Conservation (phyloP, 164 flowering plant genomes). For the Liquidambar formosana region DNA sequence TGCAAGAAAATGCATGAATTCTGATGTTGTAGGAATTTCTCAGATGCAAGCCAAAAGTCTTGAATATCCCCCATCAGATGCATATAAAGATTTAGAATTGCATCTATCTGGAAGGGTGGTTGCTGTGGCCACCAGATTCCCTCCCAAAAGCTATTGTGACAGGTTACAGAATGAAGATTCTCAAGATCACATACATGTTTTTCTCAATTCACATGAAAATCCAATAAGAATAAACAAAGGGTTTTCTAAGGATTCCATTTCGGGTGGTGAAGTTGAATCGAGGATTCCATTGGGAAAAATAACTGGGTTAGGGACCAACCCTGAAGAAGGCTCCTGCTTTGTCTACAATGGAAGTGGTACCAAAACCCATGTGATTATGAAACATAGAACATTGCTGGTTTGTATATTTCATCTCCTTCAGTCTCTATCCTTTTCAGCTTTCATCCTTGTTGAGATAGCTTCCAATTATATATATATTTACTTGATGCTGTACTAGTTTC, state of each 20-base stretch:
- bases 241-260: conserved; percentile 12
- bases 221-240: conserved; percentile 8
- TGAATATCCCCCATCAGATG: conserved; percentile 43
- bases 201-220: conserved; percentile 49
- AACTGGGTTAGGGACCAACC: conserved; percentile 66
- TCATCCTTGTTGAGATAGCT: neutral
- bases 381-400: conserved; percentile 87
- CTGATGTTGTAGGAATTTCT: conserved; percentile 16
- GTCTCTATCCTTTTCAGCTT: neutral
- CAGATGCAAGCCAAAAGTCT: conserved; percentile 15
- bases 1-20: conserved; percentile 14
- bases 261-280: conserved; percentile 29
- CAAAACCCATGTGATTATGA: conserved; percentile 83
- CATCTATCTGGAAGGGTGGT: conserved; percentile 73
- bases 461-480: neutral
- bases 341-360: conserved; percentile 60
- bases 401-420: conserved; percentile 29
- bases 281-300: conserved; percentile 63
- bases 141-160: conserved; percentile 45
- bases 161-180: conserved; percentile 43
- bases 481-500: neutral
- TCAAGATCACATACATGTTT: conserved; percentile 75
- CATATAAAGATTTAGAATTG: conserved; percentile 74
- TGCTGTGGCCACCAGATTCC: conserved; percentile 74
- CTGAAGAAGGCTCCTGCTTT: conserved; percentile 82